phyloP scores from a whole-genome alignment of 345 rosid species.

The Eucalyptus cloeziana region DNA sequence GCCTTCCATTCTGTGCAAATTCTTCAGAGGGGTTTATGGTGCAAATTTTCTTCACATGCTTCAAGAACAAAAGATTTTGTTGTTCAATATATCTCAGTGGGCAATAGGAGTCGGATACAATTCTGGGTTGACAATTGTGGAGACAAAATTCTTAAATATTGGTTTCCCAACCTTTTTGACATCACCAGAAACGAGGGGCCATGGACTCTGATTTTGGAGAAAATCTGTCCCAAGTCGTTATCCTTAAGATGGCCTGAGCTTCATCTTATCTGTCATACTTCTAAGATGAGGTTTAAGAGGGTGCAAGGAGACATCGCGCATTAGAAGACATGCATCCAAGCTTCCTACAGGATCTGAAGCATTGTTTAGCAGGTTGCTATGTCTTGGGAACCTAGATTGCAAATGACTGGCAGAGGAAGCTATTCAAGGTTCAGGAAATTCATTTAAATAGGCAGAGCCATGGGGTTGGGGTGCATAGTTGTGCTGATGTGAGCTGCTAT shows the following conservation, averaged over 20 bases:
- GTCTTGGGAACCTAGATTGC: background rate
- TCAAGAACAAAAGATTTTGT: background rate
- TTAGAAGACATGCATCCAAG: background rate
- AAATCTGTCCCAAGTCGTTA: background rate
- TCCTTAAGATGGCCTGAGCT: background rate
- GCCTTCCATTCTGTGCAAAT: background rate
- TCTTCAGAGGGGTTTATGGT: background rate
- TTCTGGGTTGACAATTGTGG: background rate
- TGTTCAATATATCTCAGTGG: fast-evolving
- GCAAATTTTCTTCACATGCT: background rate
- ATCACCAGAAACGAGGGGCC: background rate
- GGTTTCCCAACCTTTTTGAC: background rate
- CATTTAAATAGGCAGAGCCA: constrained; percentile 56
- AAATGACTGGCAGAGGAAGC: background rate
- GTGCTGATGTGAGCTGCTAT: constrained; percentile 70
- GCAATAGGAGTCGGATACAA: background rate
- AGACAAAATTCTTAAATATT: background rate
- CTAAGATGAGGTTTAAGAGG: background rate
- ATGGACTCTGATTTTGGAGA: background rate
- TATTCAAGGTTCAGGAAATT: background rate
- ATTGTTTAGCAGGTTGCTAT: background rate
- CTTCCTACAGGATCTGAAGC: background rate
- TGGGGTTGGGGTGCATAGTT: constrained; percentile 71
- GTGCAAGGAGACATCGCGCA: background rate
- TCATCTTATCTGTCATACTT: background rate